phyloP scores from a whole-genome alignment of 2,329 filamentous ascomycete genomes.

The Cordyceps cicadae region DNA sequence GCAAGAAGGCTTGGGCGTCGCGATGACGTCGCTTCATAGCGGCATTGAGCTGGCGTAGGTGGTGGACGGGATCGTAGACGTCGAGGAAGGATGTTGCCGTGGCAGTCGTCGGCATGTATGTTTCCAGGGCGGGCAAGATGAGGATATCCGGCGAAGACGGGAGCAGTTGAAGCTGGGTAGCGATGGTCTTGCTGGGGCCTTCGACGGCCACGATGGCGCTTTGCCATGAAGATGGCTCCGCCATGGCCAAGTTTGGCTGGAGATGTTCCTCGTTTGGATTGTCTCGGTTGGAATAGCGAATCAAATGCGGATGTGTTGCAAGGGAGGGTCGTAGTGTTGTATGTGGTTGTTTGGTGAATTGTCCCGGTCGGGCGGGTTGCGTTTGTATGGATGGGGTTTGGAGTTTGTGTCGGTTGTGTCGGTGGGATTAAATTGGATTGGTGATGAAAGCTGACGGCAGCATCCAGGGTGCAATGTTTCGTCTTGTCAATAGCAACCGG shows the following conservation, averaged over 20 bases:
- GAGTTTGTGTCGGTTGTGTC: not conserved
- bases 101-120: conserved; percentile 29
- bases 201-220: conserved; percentile 54
- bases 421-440: not conserved
- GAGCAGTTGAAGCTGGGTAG: conserved; percentile 52
- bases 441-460: not conserved
- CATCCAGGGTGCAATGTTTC: not conserved
- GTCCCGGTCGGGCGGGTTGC: no score
- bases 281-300: not conserved
- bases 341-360: no score
- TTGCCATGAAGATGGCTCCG: not conserved
- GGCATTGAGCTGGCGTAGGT: conserved; percentile 43
- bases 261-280: not conserved
- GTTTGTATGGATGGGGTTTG: not conserved
- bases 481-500: no score
- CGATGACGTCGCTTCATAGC: conserved; percentile 39
- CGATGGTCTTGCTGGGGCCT: conserved; percentile 44
- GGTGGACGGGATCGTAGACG: conserved; percentile 23
- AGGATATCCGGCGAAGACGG: conserved; percentile 51
- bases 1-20: conserved; percentile 43
- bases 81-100: not conserved
- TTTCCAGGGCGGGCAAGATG: conserved; percentile 44
- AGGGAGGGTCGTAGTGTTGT: no score
- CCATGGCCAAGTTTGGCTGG: not conserved
- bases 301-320: no score